These are phyloP conservation scores for Geotrichum phurueaensis DNA, from an alignment of 1,139 yeast genomes.

Conservation along the genomic window DNA sequence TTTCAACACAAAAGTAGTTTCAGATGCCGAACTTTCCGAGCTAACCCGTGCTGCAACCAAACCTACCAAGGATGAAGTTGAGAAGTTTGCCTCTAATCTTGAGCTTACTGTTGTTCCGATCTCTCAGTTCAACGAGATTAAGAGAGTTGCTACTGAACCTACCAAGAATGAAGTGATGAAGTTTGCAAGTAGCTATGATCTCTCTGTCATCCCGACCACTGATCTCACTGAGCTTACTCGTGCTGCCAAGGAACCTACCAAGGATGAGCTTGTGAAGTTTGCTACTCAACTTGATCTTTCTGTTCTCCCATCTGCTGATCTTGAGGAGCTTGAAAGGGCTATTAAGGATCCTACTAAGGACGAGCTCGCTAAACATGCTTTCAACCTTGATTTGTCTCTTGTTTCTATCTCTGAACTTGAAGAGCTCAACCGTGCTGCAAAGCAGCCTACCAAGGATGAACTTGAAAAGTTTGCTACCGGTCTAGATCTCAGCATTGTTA, in stretches of 20 bases:
- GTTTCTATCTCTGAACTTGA: constrained; percentile 19
- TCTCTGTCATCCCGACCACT: constrained; percentile 25
- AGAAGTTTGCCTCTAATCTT: neutral
- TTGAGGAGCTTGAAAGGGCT: constrained; percentile 20
- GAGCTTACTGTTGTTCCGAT: constrained; percentile 24
- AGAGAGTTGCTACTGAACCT: constrained; percentile 18
- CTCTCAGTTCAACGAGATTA: constrained; percentile 31
- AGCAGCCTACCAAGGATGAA: constrained; percentile 26
- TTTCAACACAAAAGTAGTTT: constrained; percentile 24
- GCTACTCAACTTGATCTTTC: neutral
- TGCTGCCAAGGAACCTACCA: constrained; percentile 24
- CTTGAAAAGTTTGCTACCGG: constrained; percentile 28
- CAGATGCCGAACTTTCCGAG: constrained; percentile 24
- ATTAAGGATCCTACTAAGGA: constrained; percentile 8
- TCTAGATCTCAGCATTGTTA: constrained; percentile 32
- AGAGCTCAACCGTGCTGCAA: constrained; percentile 23
- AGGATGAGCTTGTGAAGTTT: constrained; percentile 30
- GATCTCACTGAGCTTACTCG: constrained; percentile 25
- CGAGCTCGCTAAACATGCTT: no score
- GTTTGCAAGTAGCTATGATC: constrained; percentile 13
- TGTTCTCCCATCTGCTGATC: constrained; percentile 34
- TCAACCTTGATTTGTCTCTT: no score
- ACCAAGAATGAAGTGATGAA: constrained; percentile 21
- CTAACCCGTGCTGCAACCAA: constrained; percentile 22
- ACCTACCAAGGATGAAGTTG: constrained; percentile 28